phyloP scores from a whole-genome alignment of 306 rosid species.

The Pueraria montana region DNA sequence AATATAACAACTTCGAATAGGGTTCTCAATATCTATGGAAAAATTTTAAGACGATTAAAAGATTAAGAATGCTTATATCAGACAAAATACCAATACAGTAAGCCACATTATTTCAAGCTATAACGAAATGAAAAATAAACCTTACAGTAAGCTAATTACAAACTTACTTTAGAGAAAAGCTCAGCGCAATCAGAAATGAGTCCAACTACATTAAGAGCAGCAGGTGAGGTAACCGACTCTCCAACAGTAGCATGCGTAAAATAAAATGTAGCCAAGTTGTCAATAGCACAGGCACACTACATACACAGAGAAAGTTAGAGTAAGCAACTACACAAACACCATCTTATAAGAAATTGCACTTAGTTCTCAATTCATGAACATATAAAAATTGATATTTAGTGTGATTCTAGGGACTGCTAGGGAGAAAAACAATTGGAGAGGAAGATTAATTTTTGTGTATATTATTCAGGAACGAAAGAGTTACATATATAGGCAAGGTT shows the following conservation, averaged over 20 bases:
- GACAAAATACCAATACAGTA: background rate
- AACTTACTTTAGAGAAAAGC: constrained; percentile 84
- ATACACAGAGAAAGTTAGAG: constrained; percentile 29
- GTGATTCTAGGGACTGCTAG: no score
- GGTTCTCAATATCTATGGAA: constrained; percentile 75
- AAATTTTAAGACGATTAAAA: background rate
- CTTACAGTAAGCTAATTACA: constrained; percentile 25
- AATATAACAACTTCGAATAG: constrained; percentile 88
- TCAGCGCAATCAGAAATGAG: constrained; percentile 70
- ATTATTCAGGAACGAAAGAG: no score
- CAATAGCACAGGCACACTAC: constrained; percentile 89
- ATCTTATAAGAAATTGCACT: background rate
- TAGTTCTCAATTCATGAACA: constrained; percentile 25
- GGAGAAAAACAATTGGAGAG: no score
- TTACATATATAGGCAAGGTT: no score
- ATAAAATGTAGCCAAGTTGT: constrained; percentile 84
- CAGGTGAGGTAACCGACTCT: constrained; percentile 69
- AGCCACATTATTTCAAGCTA: background rate
- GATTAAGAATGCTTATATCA: constrained; percentile 22
- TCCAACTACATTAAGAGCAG: constrained; percentile 67
- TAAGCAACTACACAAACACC: constrained; percentile 7
- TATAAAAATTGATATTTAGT: constrained; percentile 4
- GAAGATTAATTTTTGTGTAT: no score
- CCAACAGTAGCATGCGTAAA: constrained; percentile 76
- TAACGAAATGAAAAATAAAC: background rate